These are phyloP conservation scores for Solanum sejunctum DNA, from an alignment of 257 asterid genomes.

Conservation along the genomic window DNA sequence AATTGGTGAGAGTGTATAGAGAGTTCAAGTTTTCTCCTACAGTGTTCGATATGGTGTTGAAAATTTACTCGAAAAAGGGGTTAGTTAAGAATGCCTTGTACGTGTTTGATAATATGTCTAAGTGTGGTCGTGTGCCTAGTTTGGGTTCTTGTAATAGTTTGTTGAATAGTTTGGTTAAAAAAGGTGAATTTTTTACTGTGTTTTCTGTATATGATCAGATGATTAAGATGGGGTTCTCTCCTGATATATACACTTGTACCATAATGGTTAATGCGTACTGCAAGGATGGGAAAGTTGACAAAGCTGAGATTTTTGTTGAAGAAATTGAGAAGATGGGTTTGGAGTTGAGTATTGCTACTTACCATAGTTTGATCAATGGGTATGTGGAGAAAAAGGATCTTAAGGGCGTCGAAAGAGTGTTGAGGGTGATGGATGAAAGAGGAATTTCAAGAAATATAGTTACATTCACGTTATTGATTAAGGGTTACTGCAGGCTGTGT, in stretches of 20 bases:
- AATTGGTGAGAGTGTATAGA: constrained; percentile 38
- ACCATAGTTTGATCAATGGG: constrained; percentile 77
- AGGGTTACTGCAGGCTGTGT: constrained; percentile 62
- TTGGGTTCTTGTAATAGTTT: constrained; percentile 68
- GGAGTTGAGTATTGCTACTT: constrained; percentile 56
- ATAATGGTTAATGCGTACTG: constrained; percentile 77
- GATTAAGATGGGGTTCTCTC: constrained; percentile 48
- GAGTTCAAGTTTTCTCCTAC: constrained; percentile 55
- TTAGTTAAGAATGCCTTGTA: constrained; percentile 52
- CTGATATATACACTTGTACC: constrained; percentile 65
- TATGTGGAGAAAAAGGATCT: constrained; percentile 48
- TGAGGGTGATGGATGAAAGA: constrained; percentile 35
- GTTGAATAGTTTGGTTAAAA: constrained; percentile 59
- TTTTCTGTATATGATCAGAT: constrained; percentile 64
- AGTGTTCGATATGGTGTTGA: constrained; percentile 71
- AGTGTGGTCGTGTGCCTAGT: constrained; percentile 62
- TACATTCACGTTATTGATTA: constrained; percentile 59
- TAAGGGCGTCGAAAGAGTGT: constrained; percentile 47
- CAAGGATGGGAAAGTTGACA: constrained; percentile 47
- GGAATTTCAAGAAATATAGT: constrained; percentile 45
- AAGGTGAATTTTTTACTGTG: constrained; percentile 30
- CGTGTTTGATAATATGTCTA: constrained; percentile 79
- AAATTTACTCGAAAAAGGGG: constrained; percentile 47
- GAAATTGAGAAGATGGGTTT: constrained; percentile 47
- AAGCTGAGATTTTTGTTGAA: constrained; percentile 49